Evolutionary conservation across 164 flowering plant species (phyloP).

Genomic region (Stephania yunnanensis): DNA sequence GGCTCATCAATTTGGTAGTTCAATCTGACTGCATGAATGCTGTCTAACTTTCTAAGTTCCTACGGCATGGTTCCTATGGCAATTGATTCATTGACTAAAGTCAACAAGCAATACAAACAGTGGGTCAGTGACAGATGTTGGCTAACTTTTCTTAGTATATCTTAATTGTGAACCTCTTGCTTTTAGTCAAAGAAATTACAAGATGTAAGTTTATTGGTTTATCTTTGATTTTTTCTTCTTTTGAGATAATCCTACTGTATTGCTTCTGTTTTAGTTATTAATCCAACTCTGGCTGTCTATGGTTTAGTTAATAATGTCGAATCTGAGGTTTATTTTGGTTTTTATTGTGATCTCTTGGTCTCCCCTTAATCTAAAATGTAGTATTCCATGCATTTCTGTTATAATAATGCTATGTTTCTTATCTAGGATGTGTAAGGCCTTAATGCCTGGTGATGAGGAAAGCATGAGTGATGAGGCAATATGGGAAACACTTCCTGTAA

Average conservation of each 20-base stretch:
- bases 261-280: background rate
- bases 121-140: too few relatives aligned
- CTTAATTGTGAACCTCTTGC: too few relatives aligned
- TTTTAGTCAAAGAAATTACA: too few relatives aligned
- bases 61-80: too few relatives aligned
- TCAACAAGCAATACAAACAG: too few relatives aligned
- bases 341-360: background rate
- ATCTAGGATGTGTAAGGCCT: conserved; percentile 85
- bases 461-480: conserved; percentile 87
- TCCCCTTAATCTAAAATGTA: background rate
- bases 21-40: too few relatives aligned
- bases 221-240: background rate
- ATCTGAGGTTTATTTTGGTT: background rate
- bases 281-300: background rate
- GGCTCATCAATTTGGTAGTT: too few relatives aligned
- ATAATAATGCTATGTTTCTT: conserved; percentile 8
- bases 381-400: background rate
- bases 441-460: conserved; percentile 97
- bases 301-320: background rate
- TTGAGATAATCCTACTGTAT: background rate
- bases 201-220: background rate
- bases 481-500: conserved; percentile 98
- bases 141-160: too few relatives aligned
- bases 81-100: too few relatives aligned
- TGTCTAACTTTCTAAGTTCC: too few relatives aligned